These are phyloP conservation scores for Puccinellia tenuiflora DNA, from an alignment of 176 grass and related monocot genomes.

Conservation along the genomic window DNA sequence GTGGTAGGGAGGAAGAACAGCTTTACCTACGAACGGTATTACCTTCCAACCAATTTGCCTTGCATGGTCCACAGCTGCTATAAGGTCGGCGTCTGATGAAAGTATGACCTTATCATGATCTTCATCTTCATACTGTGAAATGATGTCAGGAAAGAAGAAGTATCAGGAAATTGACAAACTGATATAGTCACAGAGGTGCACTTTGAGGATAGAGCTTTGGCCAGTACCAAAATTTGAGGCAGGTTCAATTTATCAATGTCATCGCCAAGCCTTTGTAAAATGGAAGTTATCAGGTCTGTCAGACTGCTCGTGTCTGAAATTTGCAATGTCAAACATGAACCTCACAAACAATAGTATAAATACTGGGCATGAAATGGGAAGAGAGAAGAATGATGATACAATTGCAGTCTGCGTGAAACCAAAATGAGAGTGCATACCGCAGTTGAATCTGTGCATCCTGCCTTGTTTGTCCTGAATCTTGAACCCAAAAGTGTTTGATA, in stretches of 20 bases:
- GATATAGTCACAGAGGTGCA: neutral
- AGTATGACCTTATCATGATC: conserved; percentile 94
- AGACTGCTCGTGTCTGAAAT: conserved; percentile 72
- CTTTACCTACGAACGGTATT: neutral
- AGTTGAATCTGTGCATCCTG: conserved; percentile 97
- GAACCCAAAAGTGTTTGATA: conserved; percentile 80
- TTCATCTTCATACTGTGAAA: conserved; percentile 78
- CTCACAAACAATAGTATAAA: conserved; percentile 4
- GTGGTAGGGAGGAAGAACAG: neutral
- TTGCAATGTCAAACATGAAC: conserved; percentile 13
- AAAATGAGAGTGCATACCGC: conserved; percentile 46
- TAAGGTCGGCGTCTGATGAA: conserved; percentile 73
- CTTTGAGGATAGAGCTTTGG: neutral
- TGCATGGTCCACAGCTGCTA: conserved; percentile 83
- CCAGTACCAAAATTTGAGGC: conserved; percentile 85
- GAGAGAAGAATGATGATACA: neutral
- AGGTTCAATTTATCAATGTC: conserved; percentile 85
- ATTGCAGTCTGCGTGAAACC: neutral
- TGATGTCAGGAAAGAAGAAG: neutral
- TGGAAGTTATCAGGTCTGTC: conserved; percentile 78
- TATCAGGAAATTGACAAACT: neutral
- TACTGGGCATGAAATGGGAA: neutral
- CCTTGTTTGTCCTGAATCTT: conserved; percentile 95
- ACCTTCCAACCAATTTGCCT: conserved; percentile 97
- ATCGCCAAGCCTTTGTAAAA: conserved; percentile 72